phyloP scores from a whole-genome alignment of 306 rosid species.

The Pachyrhizus erosus region DNA sequence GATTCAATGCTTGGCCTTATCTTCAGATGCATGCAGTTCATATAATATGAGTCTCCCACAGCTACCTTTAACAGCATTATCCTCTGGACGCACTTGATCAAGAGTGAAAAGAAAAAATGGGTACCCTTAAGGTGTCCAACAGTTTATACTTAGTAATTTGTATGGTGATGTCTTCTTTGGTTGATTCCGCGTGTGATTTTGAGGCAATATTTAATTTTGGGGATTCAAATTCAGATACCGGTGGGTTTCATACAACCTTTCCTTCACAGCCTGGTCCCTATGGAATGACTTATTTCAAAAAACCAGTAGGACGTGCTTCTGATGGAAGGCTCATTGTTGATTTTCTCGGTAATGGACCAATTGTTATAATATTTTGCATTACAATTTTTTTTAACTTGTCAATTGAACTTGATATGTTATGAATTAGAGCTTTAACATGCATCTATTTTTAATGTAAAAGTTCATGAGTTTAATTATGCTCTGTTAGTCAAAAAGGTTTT shows the following conservation, averaged over 20 bases:
- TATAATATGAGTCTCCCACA: not conserved
- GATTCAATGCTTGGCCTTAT: not conserved
- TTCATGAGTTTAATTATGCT: too few relatives aligned
- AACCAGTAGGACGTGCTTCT: constrained; percentile 75
- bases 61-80: not conserved
- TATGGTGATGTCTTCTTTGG: not conserved
- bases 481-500: too few relatives aligned
- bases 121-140: not conserved
- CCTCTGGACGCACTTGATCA: not conserved
- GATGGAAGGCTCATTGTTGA: constrained; percentile 85
- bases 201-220: constrained; percentile 53
- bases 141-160: not conserved
- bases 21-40: not conserved
- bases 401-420: not conserved
- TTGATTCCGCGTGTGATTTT: constrained; percentile 55
- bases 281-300: constrained; percentile 75
- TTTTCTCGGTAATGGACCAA: constrained; percentile 66
- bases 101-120: not conserved
- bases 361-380: not conserved
- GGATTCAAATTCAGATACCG: constrained; percentile 54
- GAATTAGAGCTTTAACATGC: too few relatives aligned
- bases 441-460: too few relatives aligned
- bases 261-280: constrained; percentile 67
- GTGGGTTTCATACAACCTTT: constrained; percentile 67
- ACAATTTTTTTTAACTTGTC: not conserved